Percentiles rank a stretch among this genome's conserved stretches.
Conservation (phyloP, 371 early-diverging fungal genomes). For the Mucor indicus region DNA sequence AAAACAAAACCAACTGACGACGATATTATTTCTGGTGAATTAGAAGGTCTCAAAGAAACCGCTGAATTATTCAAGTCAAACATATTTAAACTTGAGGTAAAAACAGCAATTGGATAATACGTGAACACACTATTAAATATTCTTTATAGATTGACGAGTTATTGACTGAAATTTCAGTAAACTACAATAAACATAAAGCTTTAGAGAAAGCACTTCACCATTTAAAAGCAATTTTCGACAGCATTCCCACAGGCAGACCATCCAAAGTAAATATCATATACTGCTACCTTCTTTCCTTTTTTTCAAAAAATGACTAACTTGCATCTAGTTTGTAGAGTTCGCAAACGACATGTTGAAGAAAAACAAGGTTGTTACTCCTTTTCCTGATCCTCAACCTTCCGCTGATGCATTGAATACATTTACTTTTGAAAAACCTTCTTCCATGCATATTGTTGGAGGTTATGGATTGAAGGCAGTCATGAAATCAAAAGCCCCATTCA, state of each 20-base stretch:
- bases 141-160: conserved; percentile 79
- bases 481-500: conserved; percentile 61
- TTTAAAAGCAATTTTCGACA: conserved; percentile 55
- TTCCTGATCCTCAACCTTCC: conserved; percentile 70
- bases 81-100: conserved; percentile 84
- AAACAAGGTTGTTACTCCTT: conserved; percentile 64
- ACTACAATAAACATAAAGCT: conserved; percentile 64
- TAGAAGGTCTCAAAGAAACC: conserved; percentile 80
- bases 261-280: conserved; percentile 39
- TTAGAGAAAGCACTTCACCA: conserved; percentile 75
- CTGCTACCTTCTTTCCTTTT: neutral
- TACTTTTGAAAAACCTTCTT: conserved; percentile 69
- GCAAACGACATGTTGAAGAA: conserved; percentile 47
- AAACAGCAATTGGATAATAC: neutral
- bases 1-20: conserved; percentile 27
- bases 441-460: conserved; percentile 86
- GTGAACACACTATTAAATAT: neutral
- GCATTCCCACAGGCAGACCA: conserved; percentile 45
- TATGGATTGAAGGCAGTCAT: conserved; percentile 77
- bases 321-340: conserved; percentile 50
- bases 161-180: conserved; percentile 65
- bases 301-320: no score
- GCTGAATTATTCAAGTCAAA: conserved; percentile 86
- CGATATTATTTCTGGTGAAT: conserved; percentile 75
- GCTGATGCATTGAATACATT: conserved; percentile 73